These are phyloP conservation scores for Cinchona pubescens DNA, from an alignment of 257 asterid species.

Conservation along the genomic window DNA sequence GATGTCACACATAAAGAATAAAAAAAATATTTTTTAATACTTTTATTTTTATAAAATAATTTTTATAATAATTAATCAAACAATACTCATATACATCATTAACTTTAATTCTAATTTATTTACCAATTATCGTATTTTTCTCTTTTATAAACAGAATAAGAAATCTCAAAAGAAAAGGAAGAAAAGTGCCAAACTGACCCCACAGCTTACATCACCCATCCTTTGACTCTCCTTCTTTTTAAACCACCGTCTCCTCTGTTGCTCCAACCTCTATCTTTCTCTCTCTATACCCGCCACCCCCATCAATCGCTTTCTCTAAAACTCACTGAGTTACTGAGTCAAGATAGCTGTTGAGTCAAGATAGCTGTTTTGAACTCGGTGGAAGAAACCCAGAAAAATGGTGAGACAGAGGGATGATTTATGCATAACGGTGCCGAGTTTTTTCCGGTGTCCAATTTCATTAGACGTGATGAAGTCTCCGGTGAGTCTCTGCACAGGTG, in stretches of 20 bases:
- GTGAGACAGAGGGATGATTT: constrained; percentile 44
- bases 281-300: constrained; percentile 19
- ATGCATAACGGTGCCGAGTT: constrained; percentile 49
- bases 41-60: too few relatives aligned
- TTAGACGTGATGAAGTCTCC: constrained; percentile 83
- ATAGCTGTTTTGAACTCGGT: background rate
- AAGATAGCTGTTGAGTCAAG: background rate
- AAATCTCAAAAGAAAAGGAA: background rate
- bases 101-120: too few relatives aligned
- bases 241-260: constrained; percentile 18
- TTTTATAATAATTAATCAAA: too few relatives aligned
- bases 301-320: constrained; percentile 24
- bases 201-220: constrained; percentile 40
- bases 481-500: constrained; percentile 83
- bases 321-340: constrained; percentile 6
- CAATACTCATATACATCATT: too few relatives aligned
- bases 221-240: constrained; percentile 41
- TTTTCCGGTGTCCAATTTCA: constrained; percentile 79
- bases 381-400: constrained; percentile 23
- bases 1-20: too few relatives aligned
- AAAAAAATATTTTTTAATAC: too few relatives aligned
- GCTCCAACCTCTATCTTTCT: constrained; percentile 25
- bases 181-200: constrained; percentile 9
- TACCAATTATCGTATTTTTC: too few relatives aligned
- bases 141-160: background rate